phyloP scores from a whole-genome alignment of 139 green algal genomes.

The Trebouxia sp. region DNA sequence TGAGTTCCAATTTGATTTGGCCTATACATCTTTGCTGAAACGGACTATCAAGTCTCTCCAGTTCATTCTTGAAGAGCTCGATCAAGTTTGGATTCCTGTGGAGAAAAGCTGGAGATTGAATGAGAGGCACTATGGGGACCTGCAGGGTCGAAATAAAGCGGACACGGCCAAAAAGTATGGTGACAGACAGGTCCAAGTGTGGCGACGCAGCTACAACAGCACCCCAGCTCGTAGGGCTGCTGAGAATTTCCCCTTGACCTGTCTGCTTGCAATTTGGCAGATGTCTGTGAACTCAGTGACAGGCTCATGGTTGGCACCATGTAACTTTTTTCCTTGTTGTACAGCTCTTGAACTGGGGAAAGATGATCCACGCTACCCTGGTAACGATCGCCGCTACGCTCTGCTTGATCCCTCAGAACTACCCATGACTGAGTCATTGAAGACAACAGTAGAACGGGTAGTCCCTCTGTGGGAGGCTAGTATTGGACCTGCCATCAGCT shows the following conservation, averaged over 20 bases:
- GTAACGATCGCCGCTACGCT: background rate
- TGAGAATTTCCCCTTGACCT: background rate
- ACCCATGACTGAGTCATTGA: constrained; percentile 37
- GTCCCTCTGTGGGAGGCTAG: constrained; percentile 2
- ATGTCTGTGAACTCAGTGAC: too few relatives aligned
- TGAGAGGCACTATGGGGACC: constrained; percentile 14
- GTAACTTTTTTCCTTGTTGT: too few relatives aligned
- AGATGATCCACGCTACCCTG: background rate
- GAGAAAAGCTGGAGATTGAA: constrained; percentile 10
- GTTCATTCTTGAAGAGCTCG: background rate
- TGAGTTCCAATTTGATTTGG: constrained; percentile 3
- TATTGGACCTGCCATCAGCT: constrained; percentile 34
- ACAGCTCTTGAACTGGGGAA: background rate
- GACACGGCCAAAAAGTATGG: constrained; percentile 38
- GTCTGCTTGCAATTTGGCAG: too few relatives aligned
- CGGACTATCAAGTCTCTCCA: background rate
- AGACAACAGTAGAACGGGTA: constrained; percentile 35
- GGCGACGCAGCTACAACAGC: background rate
- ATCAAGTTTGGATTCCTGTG: constrained; percentile 15
- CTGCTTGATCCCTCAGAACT: background rate
- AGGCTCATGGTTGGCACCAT: too few relatives aligned
- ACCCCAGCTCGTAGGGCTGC: background rate
- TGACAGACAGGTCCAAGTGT: constrained; percentile 34
- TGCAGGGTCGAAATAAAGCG: constrained; percentile 31
- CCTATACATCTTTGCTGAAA: background rate